Evolutionary conservation across 441 rosid genomes (phyloP), one percentile per base, ranked within the genome.

Genomic region (Populus hybrid): DNA sequence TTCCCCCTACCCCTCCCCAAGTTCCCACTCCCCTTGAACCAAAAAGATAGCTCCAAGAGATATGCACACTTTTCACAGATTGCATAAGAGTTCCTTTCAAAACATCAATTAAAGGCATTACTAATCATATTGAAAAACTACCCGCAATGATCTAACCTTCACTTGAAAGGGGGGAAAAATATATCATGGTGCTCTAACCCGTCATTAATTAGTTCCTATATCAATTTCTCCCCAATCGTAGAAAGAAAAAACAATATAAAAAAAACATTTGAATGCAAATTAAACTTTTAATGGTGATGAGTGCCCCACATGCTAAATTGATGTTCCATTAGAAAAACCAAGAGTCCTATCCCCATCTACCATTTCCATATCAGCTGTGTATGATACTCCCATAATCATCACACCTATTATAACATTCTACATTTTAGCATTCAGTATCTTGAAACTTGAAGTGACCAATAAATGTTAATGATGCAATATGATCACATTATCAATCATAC

Each of bases 401-500:
- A 46, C 11, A 21, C 66, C 66, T 61, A 21, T 61, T 1, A 61
- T 61, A 61, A 3, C 12, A 61, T 61, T 3, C 28, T 21, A 21
- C 14, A 61, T 61, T 61, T 61, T 61, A 61, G 66, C 5, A 40
- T 40, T 40, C 24, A 4, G 4, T 21, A n/a, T 59, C 21, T 59
- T 59, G 28, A 61, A 61, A 61, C 10, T 61, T 21, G 5, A 61
- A 61, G 14, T 21, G 14, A 4, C 24, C 2, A 23, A 21, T 38
- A 67, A 75, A 66, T 24, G 36, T 24, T n/a, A 64, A 21, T 10
- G 28, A 73, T 9, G 35, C 66, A 26, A 66, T 1, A 74, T 9
- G 63, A 79, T 78, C 16, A 70, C 35, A 59, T 46, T 65, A 80
- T 72, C 63, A 69, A 76, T 71, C 84, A 81, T 94, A 94, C 99